Base-by-base conservation (phyloP, 768 basidiomycete genomes). In the Rhodocollybia butyracea region DNA sequence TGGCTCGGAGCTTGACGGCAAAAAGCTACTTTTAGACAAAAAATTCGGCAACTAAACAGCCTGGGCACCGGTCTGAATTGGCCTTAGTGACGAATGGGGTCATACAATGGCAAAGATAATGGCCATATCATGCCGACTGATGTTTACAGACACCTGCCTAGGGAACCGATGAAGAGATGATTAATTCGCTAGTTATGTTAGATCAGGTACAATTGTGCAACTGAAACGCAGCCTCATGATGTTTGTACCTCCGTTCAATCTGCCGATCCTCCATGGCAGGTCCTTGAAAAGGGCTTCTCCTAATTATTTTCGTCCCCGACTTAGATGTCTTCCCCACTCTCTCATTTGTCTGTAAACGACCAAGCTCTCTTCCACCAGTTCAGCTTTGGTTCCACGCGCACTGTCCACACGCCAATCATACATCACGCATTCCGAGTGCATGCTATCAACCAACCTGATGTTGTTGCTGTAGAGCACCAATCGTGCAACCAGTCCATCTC, bases 291-390 rank as follows among this genome's bases (percentile, higher is more conserved):
- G 36, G 12, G 34, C 21, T n/a, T n/a, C n/a, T n/a, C n/a, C n/a
- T n/a, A n/a, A n/a, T n/a, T n/a, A n/a, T n/a, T n/a, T n/a, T n/a
- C n/a, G n/a, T n/a, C n/a, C n/a, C n/a, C n/a, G n/a, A n/a, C n/a
- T n/a, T n/a, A 26, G 39, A 54, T 54, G 53, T 32, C 41, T 46
- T 51, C 21, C 48, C 51, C 56, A 2, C 51, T 57, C 32, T 21
- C 56, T 8, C 56, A 52, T 46, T 43, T 57, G 48, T 57, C 56
- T 15, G 29, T 26, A 12, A 15, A 31, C 17, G 56, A 57, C 51
- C 48, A 46, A 45, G 40, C 56, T 5, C 56, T 57, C 26, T 57
- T 57, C 41, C 21, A n/a, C 50, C 50, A 43, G 26, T 57, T 51
- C 26, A 41, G 56, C 40, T 42, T 57, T 36, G 56, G 56, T 13